Evolutionary conservation across 148 eudicot genomes (phyloP).

Genomic region (Camellia lanceoleosa): DNA sequence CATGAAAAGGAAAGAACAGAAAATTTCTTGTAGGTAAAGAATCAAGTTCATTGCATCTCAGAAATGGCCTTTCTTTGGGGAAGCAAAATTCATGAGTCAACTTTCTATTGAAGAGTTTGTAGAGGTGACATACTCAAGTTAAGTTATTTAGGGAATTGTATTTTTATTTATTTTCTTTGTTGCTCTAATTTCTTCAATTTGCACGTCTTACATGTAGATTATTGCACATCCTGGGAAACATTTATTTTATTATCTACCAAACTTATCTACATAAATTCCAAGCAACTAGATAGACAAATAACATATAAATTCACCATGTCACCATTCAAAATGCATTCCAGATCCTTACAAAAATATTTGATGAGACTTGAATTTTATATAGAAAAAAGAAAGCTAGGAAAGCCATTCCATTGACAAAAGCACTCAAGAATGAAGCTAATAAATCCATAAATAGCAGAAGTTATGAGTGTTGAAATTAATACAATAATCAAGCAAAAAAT

Average conservation of each 20-base stretch:
- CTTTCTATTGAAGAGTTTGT: no score
- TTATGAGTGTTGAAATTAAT: background rate
- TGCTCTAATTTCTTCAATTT: background rate
- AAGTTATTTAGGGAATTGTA: background rate
- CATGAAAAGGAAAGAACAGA: background rate
- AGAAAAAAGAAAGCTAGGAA: background rate
- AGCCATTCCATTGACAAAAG: background rate
- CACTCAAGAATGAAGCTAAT: background rate
- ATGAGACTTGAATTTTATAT: background rate
- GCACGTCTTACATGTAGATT: background rate
- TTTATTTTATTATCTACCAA: background rate
- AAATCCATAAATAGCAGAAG: background rate
- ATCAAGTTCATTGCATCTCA: no score
- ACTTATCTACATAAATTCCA: background rate
- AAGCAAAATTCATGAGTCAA: no score
- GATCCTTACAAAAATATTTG: background rate
- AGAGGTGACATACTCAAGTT: background rate
- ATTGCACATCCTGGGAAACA: background rate
- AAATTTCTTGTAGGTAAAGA: no score
- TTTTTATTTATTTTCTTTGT: background rate
- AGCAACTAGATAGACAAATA: background rate
- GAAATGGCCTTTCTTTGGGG: no score
- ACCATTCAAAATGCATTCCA: background rate
- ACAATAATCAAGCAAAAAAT: background rate
- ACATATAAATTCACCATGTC: conserved; percentile 1